A percentile compares a stretch with the other conserved stretches of the same genome.
Conservation (phyloP, 176 grass and related monocot genomes). For the Canna indica region DNA sequence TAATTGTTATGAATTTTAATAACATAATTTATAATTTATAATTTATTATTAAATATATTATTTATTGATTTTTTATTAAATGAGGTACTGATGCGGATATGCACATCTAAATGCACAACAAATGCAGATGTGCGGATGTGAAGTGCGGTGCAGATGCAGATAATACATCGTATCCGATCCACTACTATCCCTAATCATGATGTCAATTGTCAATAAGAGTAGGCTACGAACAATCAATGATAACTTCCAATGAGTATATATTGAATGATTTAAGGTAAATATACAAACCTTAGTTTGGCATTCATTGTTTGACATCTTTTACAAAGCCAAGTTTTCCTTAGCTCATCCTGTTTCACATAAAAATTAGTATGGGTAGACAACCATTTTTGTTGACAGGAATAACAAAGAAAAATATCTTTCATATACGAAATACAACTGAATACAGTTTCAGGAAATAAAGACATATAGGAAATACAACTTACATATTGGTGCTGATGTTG, state of each 20-base stretch:
- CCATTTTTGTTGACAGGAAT: neutral
- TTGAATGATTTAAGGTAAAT: slow-evolving; percentile 2
- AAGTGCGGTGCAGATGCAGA: neutral
- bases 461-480: slow-evolving; percentile 26
- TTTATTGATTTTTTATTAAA: too few species aligned
- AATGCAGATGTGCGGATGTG: too few species aligned
- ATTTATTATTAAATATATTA: too few species aligned
- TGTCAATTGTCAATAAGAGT: too few species aligned
- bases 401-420: neutral
- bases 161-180: too few species aligned
- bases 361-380: slow-evolving; percentile 3
- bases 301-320: slow-evolving; percentile 98
- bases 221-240: neutral
- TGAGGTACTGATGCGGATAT: too few species aligned
- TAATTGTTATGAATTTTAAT: too few species aligned
- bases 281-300: slow-evolving; percentile 80
- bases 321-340: slow-evolving; percentile 94
- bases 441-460: slow-evolving; percentile 2
- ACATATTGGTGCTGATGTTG: slow-evolving; percentile 97
- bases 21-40: too few species aligned
- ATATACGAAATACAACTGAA: neutral
- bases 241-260: neutral
- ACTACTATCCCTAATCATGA: too few species aligned
- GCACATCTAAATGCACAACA: too few species aligned
- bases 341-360: slow-evolving; percentile 61